A percentile compares a stretch with the other conserved stretches of the same genome.
Evolutionary conservation across 495 filamentous ascomycete genomes (phyloP).

Genomic region (Xylaria nigripes): DNA sequence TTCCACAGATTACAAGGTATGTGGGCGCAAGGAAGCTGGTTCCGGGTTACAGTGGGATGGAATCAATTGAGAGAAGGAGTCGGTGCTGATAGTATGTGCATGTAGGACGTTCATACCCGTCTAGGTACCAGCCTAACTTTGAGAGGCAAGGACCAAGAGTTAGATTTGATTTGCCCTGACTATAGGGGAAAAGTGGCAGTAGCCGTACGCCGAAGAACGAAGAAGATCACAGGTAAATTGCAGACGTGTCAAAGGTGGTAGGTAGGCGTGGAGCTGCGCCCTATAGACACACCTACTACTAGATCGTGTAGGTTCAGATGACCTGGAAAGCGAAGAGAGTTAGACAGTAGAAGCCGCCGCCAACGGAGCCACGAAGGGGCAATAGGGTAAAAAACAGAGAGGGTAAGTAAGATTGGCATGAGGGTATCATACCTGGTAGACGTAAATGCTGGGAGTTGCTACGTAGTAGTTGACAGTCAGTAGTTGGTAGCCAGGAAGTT

Average conservation of each 20-base stretch:
- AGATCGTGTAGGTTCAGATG: background rate
- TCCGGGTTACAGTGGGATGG: constrained; percentile 18
- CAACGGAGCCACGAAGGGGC: background rate
- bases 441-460: background rate
- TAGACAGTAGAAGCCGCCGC: background rate
- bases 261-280: background rate
- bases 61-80: constrained; percentile 7
- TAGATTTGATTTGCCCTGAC: too few species aligned
- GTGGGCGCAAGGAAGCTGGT: constrained; percentile 3
- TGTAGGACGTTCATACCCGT: background rate
- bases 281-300: background rate
- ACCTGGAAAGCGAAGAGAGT: constrained; percentile 6
- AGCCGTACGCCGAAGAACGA: background rate
- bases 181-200: constrained; percentile 1
- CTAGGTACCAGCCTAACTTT: background rate
- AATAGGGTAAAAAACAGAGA: background rate
- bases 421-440: background rate
- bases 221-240: background rate
- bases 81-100: background rate
- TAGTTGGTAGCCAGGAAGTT: background rate
- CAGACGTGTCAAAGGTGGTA: background rate
- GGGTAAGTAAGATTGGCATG: background rate
- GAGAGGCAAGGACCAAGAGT: background rate
- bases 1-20: constrained; percentile 1
- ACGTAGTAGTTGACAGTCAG: too few species aligned